Base-by-base conservation (phyloP, 2,329 filamentous ascomycete species). In the Zymoseptoria crescenta region DNA sequence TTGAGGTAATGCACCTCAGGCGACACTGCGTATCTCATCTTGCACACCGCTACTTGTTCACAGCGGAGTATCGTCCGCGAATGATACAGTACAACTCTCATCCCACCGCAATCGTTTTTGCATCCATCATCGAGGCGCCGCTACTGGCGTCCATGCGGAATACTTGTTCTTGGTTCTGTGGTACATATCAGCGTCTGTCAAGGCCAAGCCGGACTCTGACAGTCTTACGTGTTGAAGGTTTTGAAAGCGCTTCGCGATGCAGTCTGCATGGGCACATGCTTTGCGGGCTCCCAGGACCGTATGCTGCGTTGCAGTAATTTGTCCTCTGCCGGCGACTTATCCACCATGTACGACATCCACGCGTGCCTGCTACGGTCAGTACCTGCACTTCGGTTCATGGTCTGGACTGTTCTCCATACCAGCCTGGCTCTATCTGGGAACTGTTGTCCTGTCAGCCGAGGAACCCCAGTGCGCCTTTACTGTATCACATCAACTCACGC, bases 261-360 rank as follows among this genome's bases (percentile, higher is more conserved):
- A 28, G 94, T 96, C 68, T 85, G 79, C 74, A 90, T 94, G 64
- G 88, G 86, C 63, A 86, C 79, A 70, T 93, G 83, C 70, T 87
- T 81, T 58, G 81, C 80, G 60, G 86, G 81, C 74, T 96, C 91
- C 88, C 92, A 97, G 45, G 80, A 74, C 63, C 91, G 83, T 52
- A 85, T 75, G 66, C 84, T 81, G 56, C 85, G 78, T 69, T 85
- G 82, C 64, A 95, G 72, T 63, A 94, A 75, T 56, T 86, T 79
- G 74, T 99, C 94, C 70, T 87, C 76, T 45, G 81, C 83, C 1
- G 94, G 94, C 45, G 93, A 86, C 76, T 89, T 88, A 76, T 97
- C 91, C 69, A 96, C 87, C 77, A 86, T 80, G 78, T 99, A 97
- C 66, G 91, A 91, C 68, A 99, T 91, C 94, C 94, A 99, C 29